Conservation (phyloP, 2,329 filamentous ascomycete genomes). For the Aspergillus sergii region DNA sequence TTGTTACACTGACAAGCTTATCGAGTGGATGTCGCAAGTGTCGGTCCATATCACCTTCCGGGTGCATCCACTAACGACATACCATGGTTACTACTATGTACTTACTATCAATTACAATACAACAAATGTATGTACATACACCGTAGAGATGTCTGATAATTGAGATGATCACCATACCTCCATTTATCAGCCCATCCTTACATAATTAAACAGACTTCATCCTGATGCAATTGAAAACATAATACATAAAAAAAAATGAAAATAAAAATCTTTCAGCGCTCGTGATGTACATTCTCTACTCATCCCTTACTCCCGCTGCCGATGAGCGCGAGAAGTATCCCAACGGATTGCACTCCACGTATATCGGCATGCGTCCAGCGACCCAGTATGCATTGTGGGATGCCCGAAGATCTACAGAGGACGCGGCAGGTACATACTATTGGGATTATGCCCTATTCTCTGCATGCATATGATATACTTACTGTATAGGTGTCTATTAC, state of each 20-base stretch:
- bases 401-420: conserved; percentile 1
- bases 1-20: neutral
- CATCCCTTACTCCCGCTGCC: neutral
- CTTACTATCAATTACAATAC: neutral
- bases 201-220: neutral
- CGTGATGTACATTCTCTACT: neutral
- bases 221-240: neutral
- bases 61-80: neutral
- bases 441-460: neutral
- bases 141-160: neutral
- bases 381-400: neutral
- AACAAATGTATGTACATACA: neutral
- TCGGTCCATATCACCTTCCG: conserved; percentile 3
- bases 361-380: neutral
- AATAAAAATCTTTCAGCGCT: neutral
- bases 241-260: neutral
- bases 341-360: conserved; percentile 2
- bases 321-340: neutral
- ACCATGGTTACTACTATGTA: neutral
- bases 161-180: conserved; percentile 2
- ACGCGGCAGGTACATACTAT: neutral
- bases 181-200: conserved; percentile 5
- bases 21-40: neutral
- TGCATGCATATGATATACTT: conserved; percentile 6
- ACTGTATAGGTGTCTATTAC: neutral